Evolutionary conservation across 441 rosid species (phyloP), one percentile per base, ranked within the genome.

Genomic region (Sinapis alba): DNA sequence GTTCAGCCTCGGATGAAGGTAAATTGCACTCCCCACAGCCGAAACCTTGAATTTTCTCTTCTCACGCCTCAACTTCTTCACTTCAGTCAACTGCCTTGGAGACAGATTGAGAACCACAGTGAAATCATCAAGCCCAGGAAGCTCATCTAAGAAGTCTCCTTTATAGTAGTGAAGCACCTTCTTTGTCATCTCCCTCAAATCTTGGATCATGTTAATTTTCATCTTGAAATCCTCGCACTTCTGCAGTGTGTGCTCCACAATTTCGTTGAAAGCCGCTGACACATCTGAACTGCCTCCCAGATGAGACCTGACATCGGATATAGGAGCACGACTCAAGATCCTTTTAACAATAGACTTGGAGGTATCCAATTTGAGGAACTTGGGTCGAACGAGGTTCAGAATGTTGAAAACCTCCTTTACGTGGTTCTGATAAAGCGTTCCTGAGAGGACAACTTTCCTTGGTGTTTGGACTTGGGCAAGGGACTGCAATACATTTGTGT

Each of bases 351-450:
- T 72, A 54, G 84, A 71, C 41, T 77, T 79, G 28, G 96, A 84
- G 23, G 86, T 72, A 43, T 87, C 88, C 76, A 78, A 58, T 43
- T 70, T 89, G 67, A 89, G 84, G 83, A 94, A 92, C 81, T 84
- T 92, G 5, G 98, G 99, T 12, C 94, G 86, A 60, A 94, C 97
- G 4, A 94, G 94, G 71, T 92, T 92, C 83, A 94, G 68, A 68
- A 94, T 86, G 72, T 86, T 94, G 82, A 90, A 92, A 18, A 90
- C 99, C 83, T 94, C 98, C 80, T 86, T 84, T 38, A 94, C 99
- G 74, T 90, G 96, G 77, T 94, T 94, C 77, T 94, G 99, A 76
- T 92, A 94, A 18, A 92, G 94, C 19, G 99, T 94, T 76, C 97
- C 97, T 5, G 98, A 90, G 67, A 90, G 96, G 7, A 92, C 93